These are phyloP conservation scores for Pseudoturritis turrita DNA, from an alignment of 345 rosid species.

Conservation along the genomic window DNA sequence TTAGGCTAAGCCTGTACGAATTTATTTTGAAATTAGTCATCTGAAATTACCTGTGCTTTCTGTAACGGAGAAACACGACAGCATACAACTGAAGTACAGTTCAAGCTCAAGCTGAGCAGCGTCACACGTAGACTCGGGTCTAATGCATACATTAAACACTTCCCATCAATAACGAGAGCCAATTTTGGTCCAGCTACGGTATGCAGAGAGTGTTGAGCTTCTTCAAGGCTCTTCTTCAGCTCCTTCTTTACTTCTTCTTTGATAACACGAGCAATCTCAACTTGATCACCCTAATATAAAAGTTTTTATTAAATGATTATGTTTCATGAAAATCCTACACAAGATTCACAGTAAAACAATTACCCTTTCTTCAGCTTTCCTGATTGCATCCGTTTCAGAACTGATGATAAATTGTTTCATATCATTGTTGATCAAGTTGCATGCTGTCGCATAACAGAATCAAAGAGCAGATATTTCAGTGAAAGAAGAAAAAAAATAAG, in stretches of 20 bases:
- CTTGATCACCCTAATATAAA: conserved; percentile 77
- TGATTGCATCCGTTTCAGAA: conserved; percentile 85
- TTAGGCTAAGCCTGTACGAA: not conserved
- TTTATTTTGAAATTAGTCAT: not conserved
- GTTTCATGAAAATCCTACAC: not conserved
- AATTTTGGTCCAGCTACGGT: conserved; percentile 71
- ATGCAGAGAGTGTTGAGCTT: conserved; percentile 61
- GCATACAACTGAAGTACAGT: conserved; percentile 94
- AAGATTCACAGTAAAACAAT: conserved; percentile 16
- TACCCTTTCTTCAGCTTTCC: conserved; percentile 92
- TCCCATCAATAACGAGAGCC: conserved; percentile 89
- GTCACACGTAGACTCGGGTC: conserved; percentile 81
- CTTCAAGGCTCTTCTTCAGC: conserved; percentile 75
- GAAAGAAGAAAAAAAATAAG: not conserved
- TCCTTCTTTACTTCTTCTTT: conserved; percentile 79
- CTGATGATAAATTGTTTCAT: conserved; percentile 95
- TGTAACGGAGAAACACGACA: conserved; percentile 99
- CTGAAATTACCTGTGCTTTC: conserved; percentile 82
- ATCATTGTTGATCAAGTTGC: conserved; percentile 92
- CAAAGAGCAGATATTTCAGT: conserved; percentile 12
- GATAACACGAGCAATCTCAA: conserved; percentile 82
- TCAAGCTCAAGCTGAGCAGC: conserved; percentile 90
- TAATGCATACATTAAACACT: conserved; percentile 94
- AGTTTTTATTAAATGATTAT: not conserved
- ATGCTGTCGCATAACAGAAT: conserved; percentile 58